Percentiles rank a stretch among this genome's conserved stretches.
Conservation (phyloP, 2,329 filamentous ascomycete genomes). For the Xylariaceae sp. region DNA sequence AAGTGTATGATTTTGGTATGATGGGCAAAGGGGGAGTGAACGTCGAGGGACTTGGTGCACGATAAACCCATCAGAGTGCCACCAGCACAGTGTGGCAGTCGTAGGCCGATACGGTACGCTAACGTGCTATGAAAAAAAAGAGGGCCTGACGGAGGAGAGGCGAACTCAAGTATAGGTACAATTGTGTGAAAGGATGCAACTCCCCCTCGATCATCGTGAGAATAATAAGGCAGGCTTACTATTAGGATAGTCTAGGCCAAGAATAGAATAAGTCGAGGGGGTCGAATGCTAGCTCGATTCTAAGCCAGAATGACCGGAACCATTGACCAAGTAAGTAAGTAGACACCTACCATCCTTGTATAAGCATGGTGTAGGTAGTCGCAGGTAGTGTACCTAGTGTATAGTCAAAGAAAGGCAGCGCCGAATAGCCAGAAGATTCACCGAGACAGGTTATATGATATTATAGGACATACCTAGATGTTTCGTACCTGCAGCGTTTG, state of each 20-base stretch:
- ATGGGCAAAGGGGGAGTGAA: background rate
- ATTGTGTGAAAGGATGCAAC: background rate
- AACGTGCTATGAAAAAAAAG: background rate
- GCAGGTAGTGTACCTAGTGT: too few species aligned
- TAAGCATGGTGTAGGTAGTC: too few species aligned
- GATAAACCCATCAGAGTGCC: too few species aligned
- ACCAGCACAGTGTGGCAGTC: too few species aligned
- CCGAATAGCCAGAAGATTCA: too few species aligned
- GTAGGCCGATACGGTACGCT: too few species aligned
- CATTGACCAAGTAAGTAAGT: background rate
- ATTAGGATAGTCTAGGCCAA: constrained; percentile 6
- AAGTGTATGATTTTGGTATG: background rate
- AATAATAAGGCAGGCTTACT: constrained; percentile 2
- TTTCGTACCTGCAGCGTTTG: too few species aligned
- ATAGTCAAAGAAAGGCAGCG: too few species aligned
- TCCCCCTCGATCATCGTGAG: constrained; percentile 11
- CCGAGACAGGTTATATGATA: too few species aligned
- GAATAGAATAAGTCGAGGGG: constrained; percentile 11
- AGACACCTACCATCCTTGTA: background rate
- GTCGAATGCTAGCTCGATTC: constrained; percentile 7
- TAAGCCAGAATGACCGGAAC: background rate
- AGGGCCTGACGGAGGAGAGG: background rate
- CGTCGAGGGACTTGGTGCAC: too few species aligned
- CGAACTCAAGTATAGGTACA: background rate
- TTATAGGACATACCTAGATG: too few species aligned